Conservation (phyloP, 371 early-diverging fungal genomes). For the Lichtheimia ornata region DNA sequence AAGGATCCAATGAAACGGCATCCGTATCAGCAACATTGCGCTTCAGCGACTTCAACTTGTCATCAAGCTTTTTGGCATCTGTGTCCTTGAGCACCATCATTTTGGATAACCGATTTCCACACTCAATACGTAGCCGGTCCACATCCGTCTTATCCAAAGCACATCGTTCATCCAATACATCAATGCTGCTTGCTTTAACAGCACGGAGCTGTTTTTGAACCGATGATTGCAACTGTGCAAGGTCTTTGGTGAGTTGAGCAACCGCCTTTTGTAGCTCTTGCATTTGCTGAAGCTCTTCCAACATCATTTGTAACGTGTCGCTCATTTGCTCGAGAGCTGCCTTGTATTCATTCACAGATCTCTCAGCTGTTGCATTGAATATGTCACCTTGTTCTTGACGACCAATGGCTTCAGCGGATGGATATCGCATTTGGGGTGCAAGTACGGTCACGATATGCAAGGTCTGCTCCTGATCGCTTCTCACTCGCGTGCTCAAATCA, state of each 20-base stretch:
- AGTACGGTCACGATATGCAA: constrained; percentile 32
- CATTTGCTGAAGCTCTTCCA: constrained; percentile 34
- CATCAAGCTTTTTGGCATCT: constrained; percentile 26
- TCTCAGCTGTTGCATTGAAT: constrained; percentile 33
- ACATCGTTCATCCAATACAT: constrained; percentile 35
- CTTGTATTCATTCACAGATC: constrained; percentile 31
- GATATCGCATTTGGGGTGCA: constrained; percentile 33
- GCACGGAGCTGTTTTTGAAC: constrained; percentile 31
- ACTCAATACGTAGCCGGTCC: no score
- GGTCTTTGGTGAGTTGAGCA: constrained; percentile 38
- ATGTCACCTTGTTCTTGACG: constrained; percentile 24
- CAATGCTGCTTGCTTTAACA: constrained; percentile 25
- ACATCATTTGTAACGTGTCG: constrained; percentile 37
- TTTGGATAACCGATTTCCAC: no score
- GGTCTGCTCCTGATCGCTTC: constrained; percentile 31
- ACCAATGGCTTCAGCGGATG: constrained; percentile 24
- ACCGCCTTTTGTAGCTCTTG: constrained; percentile 32
- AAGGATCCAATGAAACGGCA: constrained; percentile 10
- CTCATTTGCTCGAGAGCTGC: constrained; percentile 32
- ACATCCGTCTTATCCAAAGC: constrained; percentile 13
- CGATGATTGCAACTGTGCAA: constrained; percentile 28
- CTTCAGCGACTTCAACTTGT: constrained; percentile 20
- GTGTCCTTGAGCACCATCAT: constrained; percentile 23
- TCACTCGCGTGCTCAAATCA: constrained; percentile 27
- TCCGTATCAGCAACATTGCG: constrained; percentile 7